Conservation (phyloP, 2,329 filamentous ascomycete genomes). For the Rhinocladiella mackenziei region DNA sequence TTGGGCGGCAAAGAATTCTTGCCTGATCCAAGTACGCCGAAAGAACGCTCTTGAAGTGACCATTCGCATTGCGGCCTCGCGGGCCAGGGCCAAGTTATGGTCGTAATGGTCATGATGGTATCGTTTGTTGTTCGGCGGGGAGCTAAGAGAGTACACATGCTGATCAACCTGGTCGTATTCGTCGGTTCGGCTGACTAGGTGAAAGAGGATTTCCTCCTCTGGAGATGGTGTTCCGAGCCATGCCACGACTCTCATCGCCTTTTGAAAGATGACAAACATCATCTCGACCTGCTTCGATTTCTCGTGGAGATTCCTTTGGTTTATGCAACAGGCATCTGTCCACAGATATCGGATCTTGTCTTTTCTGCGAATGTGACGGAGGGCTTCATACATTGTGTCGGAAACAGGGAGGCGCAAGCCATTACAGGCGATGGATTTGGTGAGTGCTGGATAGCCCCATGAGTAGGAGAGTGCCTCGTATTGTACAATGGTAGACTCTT, state of each 20-base stretch:
- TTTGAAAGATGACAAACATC: neutral
- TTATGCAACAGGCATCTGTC: neutral
- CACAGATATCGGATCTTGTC: neutral
- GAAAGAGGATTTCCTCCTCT: neutral
- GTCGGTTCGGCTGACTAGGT: no score
- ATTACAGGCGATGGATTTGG: neutral
- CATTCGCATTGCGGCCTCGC: no score
- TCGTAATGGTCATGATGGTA: no score
- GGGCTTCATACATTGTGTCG: neutral
- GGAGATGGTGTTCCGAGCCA: neutral
- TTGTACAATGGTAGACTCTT: no score
- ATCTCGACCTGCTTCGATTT: neutral
- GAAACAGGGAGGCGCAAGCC: neutral
- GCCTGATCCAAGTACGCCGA: no score
- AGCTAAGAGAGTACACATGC: no score
- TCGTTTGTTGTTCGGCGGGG: no score
- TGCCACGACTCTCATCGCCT: neutral
- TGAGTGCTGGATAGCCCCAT: neutral
- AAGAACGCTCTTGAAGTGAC: no score
- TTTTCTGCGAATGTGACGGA: neutral
- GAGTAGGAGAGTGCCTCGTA: constrained; percentile 1
- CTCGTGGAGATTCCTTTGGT: neutral
- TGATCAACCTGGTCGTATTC: no score
- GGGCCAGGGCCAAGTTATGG: no score
- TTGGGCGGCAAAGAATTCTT: no score